Conservation (phyloP, 164 flowering plant species). For the Akebia trifoliata region DNA sequence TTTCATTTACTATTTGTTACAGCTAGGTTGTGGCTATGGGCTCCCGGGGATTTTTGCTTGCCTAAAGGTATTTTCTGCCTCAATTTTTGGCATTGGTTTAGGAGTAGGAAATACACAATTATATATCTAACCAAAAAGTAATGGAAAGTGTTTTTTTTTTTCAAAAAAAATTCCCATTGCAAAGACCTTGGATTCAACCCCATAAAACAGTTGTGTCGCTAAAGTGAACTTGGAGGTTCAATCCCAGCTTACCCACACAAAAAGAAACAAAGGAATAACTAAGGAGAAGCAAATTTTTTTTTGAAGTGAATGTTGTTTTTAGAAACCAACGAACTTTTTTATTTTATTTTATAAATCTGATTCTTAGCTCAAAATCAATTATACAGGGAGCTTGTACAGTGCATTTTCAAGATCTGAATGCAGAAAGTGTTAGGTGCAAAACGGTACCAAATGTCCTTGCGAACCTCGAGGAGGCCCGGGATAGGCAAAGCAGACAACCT, state of each 20-base stretch:
- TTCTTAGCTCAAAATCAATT: constrained; percentile 5
- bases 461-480: constrained; percentile 89
- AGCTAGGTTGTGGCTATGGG: constrained; percentile 90
- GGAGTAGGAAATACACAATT: no score
- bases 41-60: constrained; percentile 95
- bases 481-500: constrained; percentile 74
- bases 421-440: constrained; percentile 77
- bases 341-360: background rate
- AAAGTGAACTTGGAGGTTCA: no score
- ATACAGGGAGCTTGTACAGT: constrained; percentile 79
- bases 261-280: background rate
- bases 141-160: no score
- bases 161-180: no score
- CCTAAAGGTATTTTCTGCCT: constrained; percentile 55
- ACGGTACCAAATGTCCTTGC: constrained; percentile 88
- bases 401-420: constrained; percentile 84
- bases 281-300: no score
- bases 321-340: background rate
- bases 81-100: no score
- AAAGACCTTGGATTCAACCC: no score
- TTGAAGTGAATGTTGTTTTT: background rate
- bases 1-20: constrained; percentile 19
- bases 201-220: no score
- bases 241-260: no score
- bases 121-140: no score